These are phyloP conservation scores for Yarrowia sp. DNA, from an alignment of 805 yeast species.

Conservation along the genomic window DNA sequence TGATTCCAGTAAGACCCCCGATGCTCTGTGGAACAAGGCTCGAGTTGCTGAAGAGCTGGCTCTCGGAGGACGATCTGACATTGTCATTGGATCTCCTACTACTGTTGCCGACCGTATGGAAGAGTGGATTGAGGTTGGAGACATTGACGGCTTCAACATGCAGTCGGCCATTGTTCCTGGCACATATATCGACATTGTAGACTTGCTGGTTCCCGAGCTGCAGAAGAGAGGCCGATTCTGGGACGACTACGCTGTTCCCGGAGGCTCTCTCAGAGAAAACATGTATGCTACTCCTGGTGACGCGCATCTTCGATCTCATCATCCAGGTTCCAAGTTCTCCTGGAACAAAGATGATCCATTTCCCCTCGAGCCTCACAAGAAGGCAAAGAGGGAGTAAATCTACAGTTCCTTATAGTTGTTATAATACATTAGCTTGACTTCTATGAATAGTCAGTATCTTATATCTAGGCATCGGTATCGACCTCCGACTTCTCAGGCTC, in stretches of 20 bases:
- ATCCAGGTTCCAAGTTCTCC: slow-evolving; percentile 40
- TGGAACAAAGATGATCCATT: slow-evolving; percentile 13
- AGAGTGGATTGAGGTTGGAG: slow-evolving; percentile 52
- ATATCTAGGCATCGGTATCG: neutral
- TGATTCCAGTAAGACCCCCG: slow-evolving; percentile 47
- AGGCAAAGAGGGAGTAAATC: neutral
- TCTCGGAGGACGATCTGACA: slow-evolving; percentile 47
- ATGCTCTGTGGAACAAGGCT: slow-evolving; percentile 44
- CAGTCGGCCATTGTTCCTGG: slow-evolving; percentile 53
- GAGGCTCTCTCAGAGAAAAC: slow-evolving; percentile 52
- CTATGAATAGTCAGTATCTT: no score
- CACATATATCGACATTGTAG: slow-evolving; percentile 52
- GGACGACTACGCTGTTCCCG: slow-evolving; percentile 51
- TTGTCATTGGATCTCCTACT: slow-evolving; percentile 51
- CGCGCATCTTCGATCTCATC: slow-evolving; percentile 40
- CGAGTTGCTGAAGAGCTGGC: slow-evolving; percentile 50
- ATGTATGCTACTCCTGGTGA: slow-evolving; percentile 48
- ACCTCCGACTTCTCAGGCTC: slow-evolving; percentile 3
- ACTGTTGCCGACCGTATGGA: slow-evolving; percentile 55
- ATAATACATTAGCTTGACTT: slow-evolving; percentile 12
- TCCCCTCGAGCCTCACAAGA: slow-evolving; percentile 16
- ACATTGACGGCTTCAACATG: slow-evolving; percentile 56
- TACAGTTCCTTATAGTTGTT: neutral
- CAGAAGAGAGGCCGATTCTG: slow-evolving; percentile 51
- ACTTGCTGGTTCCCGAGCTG: slow-evolving; percentile 52